Percentiles rank a stretch among this genome's conserved stretches.
These are phyloP conservation scores for Amanita fuliginea DNA, from an alignment of 768 basidiomycete genomes.

Conservation along the genomic window DNA sequence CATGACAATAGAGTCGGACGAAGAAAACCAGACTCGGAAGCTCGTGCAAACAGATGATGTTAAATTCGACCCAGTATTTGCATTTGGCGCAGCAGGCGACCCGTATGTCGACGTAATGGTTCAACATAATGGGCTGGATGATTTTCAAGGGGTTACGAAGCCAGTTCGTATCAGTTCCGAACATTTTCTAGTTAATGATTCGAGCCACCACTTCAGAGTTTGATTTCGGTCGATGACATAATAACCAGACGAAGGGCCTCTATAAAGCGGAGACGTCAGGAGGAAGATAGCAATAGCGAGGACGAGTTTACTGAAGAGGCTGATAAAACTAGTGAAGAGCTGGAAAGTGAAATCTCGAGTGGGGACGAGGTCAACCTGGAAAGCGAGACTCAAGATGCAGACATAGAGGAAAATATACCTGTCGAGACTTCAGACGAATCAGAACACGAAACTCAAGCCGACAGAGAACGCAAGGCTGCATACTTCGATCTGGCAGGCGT, in stretches of 20 bases:
- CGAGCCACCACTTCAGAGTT: slow-evolving; percentile 31
- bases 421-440: slow-evolving; percentile 22
- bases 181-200: background rate
- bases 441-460: slow-evolving; percentile 48
- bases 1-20: slow-evolving; percentile 78
- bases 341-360: slow-evolving; percentile 20
- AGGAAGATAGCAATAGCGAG: slow-evolving; percentile 26
- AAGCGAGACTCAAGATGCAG: slow-evolving; percentile 25
- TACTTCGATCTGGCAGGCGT: slow-evolving; percentile 66
- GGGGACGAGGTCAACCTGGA: background rate
- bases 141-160: slow-evolving; percentile 51
- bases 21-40: slow-evolving; percentile 33
- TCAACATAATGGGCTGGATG: slow-evolving; percentile 29
- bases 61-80: slow-evolving; percentile 70
- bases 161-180: slow-evolving; percentile 30
- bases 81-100: slow-evolving; percentile 71
- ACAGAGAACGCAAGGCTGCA: slow-evolving; percentile 73
- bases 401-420: slow-evolving; percentile 15
- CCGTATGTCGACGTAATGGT: slow-evolving; percentile 48
- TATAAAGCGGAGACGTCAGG: slow-evolving; percentile 55
- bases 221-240: slow-evolving; percentile 88
- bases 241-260: slow-evolving; percentile 60
- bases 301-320: slow-evolving; percentile 22
- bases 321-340: slow-evolving; percentile 13
- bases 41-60: slow-evolving; percentile 34